phyloP scores from a whole-genome alignment of 805 yeast species.

The Starmerella sirachaensis region DNA sequence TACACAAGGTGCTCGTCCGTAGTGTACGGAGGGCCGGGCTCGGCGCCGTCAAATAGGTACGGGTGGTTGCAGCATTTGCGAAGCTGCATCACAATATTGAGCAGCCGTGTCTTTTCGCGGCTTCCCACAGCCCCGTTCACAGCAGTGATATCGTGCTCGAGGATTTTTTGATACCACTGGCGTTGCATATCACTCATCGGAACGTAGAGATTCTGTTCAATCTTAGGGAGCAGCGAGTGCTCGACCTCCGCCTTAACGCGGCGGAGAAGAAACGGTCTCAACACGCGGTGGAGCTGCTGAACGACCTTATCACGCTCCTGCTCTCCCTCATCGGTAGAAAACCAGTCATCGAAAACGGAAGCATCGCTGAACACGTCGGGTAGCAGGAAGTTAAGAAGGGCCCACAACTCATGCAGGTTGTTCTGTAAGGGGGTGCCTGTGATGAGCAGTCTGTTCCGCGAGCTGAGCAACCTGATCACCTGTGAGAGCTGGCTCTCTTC shows the following conservation, averaged over 20 bases:
- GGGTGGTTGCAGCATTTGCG: conserved; percentile 97
- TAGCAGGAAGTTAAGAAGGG: conserved; percentile 71
- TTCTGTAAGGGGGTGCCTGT: conserved; percentile 96
- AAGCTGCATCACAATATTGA: conserved; percentile 92
- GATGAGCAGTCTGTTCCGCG: conserved; percentile 70
- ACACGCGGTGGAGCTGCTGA: conserved; percentile 74
- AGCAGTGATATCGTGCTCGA: conserved; percentile 91
- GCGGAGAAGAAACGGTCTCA: conserved; percentile 77
- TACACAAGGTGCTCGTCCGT: conserved; percentile 88
- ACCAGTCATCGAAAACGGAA: conserved; percentile 85
- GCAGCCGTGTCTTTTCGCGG: conserved; percentile 78
- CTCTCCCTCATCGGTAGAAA: conserved; percentile 34
- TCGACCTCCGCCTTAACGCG: conserved; percentile 91
- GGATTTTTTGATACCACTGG: conserved; percentile 75
- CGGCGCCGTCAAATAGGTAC: conserved; percentile 95
- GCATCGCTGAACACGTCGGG: conserved; percentile 95
- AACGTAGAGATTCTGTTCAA: conserved; percentile 77
- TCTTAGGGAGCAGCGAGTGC: conserved; percentile 77
- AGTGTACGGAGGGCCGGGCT: conserved; percentile 95
- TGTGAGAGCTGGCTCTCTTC: conserved; percentile 88
- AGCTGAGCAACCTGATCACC: conserved; percentile 77
- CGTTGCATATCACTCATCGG: conserved; percentile 95
- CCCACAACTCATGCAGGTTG: conserved; percentile 94
- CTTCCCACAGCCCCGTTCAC: conserved; percentile 94
- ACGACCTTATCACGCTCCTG: conserved; percentile 66